These are phyloP conservation scores for Puccinia novopanici DNA, from an alignment of 1,284 basidiomycete genomes.

Conservation along the genomic window DNA sequence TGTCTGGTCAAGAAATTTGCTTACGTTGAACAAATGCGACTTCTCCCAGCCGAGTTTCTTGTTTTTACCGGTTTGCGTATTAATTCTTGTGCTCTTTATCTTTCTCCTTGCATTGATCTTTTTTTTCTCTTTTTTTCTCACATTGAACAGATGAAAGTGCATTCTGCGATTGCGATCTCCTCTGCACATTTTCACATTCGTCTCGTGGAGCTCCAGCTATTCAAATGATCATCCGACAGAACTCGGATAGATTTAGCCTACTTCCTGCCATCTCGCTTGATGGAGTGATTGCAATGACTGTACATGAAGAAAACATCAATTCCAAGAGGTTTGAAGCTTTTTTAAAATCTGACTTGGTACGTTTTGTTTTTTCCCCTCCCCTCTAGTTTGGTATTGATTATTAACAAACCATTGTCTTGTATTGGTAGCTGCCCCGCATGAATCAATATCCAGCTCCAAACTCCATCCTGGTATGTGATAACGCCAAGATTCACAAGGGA, in stretches of 20 bases:
- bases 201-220: neutral
- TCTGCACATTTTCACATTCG: neutral
- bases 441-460: neutral
- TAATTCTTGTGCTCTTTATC: too few relatives aligned
- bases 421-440: neutral
- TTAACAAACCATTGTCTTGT: too few relatives aligned
- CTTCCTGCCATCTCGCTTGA: too few relatives aligned
- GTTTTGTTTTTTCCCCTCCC: too few relatives aligned
- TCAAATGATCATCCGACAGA: too few relatives aligned
- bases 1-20: neutral
- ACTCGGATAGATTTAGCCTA: too few relatives aligned
- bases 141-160: slow-evolving; percentile 19
- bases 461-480: neutral
- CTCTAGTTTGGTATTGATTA: too few relatives aligned
- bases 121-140: neutral
- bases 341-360: too few relatives aligned
- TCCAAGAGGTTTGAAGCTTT: too few relatives aligned
- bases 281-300: too few relatives aligned
- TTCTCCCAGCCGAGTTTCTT: neutral
- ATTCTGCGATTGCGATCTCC: neutral
- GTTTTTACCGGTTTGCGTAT: slow-evolving; percentile 7
- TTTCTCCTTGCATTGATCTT: too few relatives aligned
- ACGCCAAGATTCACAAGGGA: neutral
- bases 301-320: too few relatives aligned
- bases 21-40: neutral